Base-by-base conservation (phyloP, 257 asterid species). In the Oldenlandia corymbosa region DNA sequence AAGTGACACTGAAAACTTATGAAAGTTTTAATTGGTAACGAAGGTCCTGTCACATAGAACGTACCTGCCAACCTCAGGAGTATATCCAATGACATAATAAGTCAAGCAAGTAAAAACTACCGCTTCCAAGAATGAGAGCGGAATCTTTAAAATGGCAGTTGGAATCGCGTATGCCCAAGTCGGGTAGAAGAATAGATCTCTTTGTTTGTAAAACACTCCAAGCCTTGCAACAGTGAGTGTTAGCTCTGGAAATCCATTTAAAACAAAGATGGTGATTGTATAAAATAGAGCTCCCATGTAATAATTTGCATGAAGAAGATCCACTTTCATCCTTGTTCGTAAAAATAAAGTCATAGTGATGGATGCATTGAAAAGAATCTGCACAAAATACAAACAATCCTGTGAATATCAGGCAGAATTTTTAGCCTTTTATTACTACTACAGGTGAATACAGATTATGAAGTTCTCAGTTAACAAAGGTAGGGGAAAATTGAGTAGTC, bases 141-240 rank as follows among this genome's bases (percentile, higher is more conserved):
- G 90, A 66, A 81, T 64, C 65, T 77, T 83, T 55, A 81, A 67
- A 60, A 83, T 74, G 52, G 79, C 21, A 51, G 80, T 75, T 7
- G 90, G 90, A 62, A 83, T 47, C 43, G 81, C 76, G 68, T 64
- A 80, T 23, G 85, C 90, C 90, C 87, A 83, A 14, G 86, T 83
- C 5, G 90, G 87, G 72, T 71, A 80, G 62, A 81, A 83, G 54
- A 58, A 65, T 60, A 78, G 57, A 39, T 83, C 81, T 43, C 81
- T 72, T 32, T 83, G 90, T 62, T 78, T 83, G 63, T 80, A 81
- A 72, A 83, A 83, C 72, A 78, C 81, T 43, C 75, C 59, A 30
- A 83, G 86, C 42, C 83, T 78, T 32, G 66, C 59, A 64, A 78
- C 78, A 2, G 86, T 83, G 80, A 81, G 65, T 18, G 74, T 68